Conservation (phyloP, 768 basidiomycete genomes). For the Rossbeevera mucosa region DNA sequence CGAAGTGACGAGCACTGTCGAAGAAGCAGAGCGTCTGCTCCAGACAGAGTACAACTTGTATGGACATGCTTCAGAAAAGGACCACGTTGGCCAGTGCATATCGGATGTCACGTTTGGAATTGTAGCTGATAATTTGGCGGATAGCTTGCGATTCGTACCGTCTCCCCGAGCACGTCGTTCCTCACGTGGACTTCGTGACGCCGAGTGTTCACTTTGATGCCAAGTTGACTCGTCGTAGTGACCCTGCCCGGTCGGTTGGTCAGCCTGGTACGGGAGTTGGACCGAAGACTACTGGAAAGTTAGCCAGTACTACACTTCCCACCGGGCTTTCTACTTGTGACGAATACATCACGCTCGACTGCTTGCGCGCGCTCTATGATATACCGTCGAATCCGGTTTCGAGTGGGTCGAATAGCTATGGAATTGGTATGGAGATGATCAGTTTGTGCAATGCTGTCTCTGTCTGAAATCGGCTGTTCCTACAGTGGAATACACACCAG, state of each 20-base stretch:
- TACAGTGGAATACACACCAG: constrained; percentile 31
- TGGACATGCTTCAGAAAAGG: constrained; percentile 24
- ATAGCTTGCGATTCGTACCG: constrained; percentile 33
- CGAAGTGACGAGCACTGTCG: constrained; percentile 25
- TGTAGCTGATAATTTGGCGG: not conserved
- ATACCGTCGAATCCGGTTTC: constrained; percentile 14
- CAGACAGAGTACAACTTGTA: constrained; percentile 33
- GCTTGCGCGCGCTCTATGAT: constrained; percentile 29
- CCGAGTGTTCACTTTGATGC: constrained; percentile 33
- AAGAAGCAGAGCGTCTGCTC: constrained; percentile 32
- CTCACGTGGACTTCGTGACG: constrained; percentile 33
- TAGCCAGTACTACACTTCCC: constrained; percentile 2
- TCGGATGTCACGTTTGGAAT: not conserved
- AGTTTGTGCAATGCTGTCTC: not conserved
- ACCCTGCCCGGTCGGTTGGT: not conserved
- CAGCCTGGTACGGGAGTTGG: not conserved
- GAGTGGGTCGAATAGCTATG: constrained; percentile 18
- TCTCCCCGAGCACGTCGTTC: constrained; percentile 27
- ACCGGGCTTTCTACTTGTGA: constrained; percentile 21
- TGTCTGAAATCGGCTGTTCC: not conserved
- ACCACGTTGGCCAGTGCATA: constrained; percentile 25
- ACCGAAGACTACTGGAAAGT: constrained; percentile 20
- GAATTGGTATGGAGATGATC: not conserved
- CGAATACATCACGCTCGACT: constrained; percentile 27
- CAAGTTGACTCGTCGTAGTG: constrained; percentile 15